Conservation (phyloP, 1,284 basidiomycete genomes). For the Ceraceosorus guamensis region DNA sequence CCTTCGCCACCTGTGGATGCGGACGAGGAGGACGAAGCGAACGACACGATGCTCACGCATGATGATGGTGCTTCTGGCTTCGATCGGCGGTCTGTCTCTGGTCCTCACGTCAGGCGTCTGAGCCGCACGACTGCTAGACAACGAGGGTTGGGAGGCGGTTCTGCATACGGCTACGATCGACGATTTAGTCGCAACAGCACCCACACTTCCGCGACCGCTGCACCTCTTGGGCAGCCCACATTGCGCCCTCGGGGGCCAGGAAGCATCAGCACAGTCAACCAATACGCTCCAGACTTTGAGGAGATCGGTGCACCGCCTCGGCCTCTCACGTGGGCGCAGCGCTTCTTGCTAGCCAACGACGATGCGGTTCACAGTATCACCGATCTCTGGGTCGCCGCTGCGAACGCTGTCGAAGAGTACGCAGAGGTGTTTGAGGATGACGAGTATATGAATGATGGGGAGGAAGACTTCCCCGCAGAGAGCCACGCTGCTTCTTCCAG, state of each 20-base stretch:
- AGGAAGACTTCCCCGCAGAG: constrained; percentile 54
- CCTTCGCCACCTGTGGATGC: constrained; percentile 29
- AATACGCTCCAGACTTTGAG: constrained; percentile 42
- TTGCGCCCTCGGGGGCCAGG: not conserved
- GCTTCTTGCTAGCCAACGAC: constrained; percentile 63
- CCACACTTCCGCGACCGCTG: not conserved
- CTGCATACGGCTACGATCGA: constrained; percentile 32
- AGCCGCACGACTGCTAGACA: constrained; percentile 33
- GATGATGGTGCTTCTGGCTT: constrained; percentile 23
- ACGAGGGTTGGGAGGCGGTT: constrained; percentile 27
- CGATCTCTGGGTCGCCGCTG: constrained; percentile 86
- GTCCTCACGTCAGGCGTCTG: constrained; percentile 13
- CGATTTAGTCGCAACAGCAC: not conserved
- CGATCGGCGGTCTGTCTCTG: constrained; percentile 13
- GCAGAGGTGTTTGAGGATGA: constrained; percentile 52
- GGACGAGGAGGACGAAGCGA: constrained; percentile 10
- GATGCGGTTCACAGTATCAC: constrained; percentile 79
- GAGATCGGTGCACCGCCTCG: constrained; percentile 18
- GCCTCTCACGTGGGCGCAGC: constrained; percentile 63
- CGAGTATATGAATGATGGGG: constrained; percentile 28
- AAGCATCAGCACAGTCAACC: constrained; percentile 7
- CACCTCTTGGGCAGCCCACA: not conserved
- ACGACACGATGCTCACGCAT: constrained; percentile 26
- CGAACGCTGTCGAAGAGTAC: constrained; percentile 63
- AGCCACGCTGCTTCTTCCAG: constrained; percentile 51